Evolutionary conservation across 805 yeast genomes (phyloP).

Genomic region (Lachancea lanzarotensis): DNA sequence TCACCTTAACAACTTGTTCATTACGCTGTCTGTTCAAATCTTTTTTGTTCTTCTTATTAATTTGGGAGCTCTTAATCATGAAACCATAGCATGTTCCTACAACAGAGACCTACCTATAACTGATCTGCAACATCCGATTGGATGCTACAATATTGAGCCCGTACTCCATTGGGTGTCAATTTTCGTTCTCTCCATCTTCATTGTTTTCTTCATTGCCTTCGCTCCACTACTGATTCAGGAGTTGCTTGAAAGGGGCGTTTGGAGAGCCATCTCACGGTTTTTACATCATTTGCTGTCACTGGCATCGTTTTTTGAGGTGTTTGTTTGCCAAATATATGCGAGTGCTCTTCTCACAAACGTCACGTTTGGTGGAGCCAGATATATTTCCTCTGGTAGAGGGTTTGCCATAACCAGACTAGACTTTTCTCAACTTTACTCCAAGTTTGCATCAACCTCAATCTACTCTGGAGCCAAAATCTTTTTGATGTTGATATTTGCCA

Average conservation of each 20-base stretch:
- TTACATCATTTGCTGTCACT: slow-evolving; percentile 71
- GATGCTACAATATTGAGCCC: slow-evolving; percentile 81
- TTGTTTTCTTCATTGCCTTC: slow-evolving; percentile 88
- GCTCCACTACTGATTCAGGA: slow-evolving; percentile 86
- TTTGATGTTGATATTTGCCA: slow-evolving; percentile 66
- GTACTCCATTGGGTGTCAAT: slow-evolving; percentile 86
- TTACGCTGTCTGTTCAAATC: slow-evolving; percentile 77
- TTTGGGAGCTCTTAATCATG: slow-evolving; percentile 71
- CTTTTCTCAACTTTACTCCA: slow-evolving; percentile 64
- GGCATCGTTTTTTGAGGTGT: slow-evolving; percentile 90
- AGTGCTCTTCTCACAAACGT: slow-evolving; percentile 68
- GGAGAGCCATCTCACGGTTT: slow-evolving; percentile 67
- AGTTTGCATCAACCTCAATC: slow-evolving; percentile 70
- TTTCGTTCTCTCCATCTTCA: slow-evolving; percentile 82
- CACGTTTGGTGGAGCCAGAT: slow-evolving; percentile 85
- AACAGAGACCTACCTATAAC: slow-evolving; percentile 63
- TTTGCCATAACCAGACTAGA: slow-evolving; percentile 80
- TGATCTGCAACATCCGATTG: slow-evolving; percentile 66
- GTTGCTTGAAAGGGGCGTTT: slow-evolving; percentile 73
- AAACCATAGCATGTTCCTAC: slow-evolving; percentile 62
- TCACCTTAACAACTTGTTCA: slow-evolving; percentile 85
- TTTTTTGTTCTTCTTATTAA: slow-evolving; percentile 76
- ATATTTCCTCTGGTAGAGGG: slow-evolving; percentile 90
- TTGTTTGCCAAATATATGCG: slow-evolving; percentile 90
- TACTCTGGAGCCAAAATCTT: slow-evolving; percentile 69